Conservation (phyloP, 2,329 filamentous ascomycete species). For the Aulographum hederae region DNA sequence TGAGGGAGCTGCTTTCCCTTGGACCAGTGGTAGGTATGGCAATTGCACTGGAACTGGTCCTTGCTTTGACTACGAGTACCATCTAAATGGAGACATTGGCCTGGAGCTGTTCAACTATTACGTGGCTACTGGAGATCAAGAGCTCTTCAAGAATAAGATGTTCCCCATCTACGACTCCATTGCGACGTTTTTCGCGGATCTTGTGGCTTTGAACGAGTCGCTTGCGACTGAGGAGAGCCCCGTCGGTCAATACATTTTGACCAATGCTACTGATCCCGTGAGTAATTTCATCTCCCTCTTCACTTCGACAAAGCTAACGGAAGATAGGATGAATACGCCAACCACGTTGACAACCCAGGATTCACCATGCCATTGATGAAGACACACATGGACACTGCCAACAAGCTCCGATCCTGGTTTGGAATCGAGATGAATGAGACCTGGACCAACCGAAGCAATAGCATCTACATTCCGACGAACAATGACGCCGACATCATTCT, state of each 20-base stretch:
- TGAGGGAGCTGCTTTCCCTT: constrained; percentile 44
- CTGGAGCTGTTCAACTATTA: constrained; percentile 43
- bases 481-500: constrained; percentile 39
- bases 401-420: constrained; percentile 37
- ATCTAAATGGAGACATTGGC: constrained; percentile 52
- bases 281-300: constrained; percentile 8
- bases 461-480: constrained; percentile 37
- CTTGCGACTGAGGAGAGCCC: constrained; percentile 41
- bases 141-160: constrained; percentile 34
- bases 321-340: constrained; percentile 44
- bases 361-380: constrained; percentile 47
- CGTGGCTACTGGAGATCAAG: constrained; percentile 38
- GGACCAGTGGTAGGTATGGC: constrained; percentile 48
- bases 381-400: constrained; percentile 37
- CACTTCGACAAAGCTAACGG: constrained; percentile 3
- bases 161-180: constrained; percentile 47
- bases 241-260: constrained; percentile 28
- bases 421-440: constrained; percentile 35
- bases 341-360: constrained; percentile 47
- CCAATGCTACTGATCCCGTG: constrained; percentile 55
- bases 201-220: no score
- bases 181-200: constrained; percentile 40
- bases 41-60: constrained; percentile 45
- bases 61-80: constrained; percentile 57
- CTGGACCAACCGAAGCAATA: constrained; percentile 36